Conservation (phyloP, 371 early-diverging fungal genomes). For the Mucor indicus region DNA sequence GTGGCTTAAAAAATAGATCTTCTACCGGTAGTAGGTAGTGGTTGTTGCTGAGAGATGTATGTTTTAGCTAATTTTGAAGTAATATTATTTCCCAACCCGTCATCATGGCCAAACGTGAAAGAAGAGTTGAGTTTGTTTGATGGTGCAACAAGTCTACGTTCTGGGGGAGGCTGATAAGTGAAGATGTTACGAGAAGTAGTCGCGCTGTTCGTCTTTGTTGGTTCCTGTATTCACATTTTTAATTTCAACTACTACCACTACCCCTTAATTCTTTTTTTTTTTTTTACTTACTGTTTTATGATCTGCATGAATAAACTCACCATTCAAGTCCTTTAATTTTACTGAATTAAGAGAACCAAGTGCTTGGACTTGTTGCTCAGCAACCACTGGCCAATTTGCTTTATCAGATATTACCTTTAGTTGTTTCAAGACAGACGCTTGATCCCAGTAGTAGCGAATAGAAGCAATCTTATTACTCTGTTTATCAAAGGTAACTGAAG, state of each 20-base stretch:
- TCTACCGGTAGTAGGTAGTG: conserved; percentile 7
- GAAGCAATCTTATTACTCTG: conserved; percentile 23
- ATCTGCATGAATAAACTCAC: conserved; percentile 12
- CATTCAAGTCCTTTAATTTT: conserved; percentile 12
- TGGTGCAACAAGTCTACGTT: conserved; percentile 28
- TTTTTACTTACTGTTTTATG: conserved; percentile 16
- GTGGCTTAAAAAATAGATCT: too few species aligned
- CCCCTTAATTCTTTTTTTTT: neutral
- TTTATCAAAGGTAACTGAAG: conserved; percentile 32
- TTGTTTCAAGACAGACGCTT: conserved; percentile 43
- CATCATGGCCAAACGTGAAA: conserved; percentile 29
- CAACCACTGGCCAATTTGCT: conserved; percentile 35
- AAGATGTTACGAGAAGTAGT: conserved; percentile 39
- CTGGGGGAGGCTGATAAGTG: conserved; percentile 36
- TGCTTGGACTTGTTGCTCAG: conserved; percentile 29
- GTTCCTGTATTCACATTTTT: conserved; percentile 2
- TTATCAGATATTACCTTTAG: conserved; percentile 30
- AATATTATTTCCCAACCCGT: conserved; percentile 7
- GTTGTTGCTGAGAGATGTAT: neutral
- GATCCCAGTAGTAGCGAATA: conserved; percentile 45
- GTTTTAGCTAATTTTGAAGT: neutral
- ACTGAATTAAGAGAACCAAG: conserved; percentile 19
- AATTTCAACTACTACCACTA: neutral
- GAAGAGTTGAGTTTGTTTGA: conserved; percentile 28
- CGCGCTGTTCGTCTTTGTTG: conserved; percentile 11